phyloP scores from a whole-genome alignment of 1,284 basidiomycete genomes.

The Apiotrichum akiyoshidainum region DNA sequence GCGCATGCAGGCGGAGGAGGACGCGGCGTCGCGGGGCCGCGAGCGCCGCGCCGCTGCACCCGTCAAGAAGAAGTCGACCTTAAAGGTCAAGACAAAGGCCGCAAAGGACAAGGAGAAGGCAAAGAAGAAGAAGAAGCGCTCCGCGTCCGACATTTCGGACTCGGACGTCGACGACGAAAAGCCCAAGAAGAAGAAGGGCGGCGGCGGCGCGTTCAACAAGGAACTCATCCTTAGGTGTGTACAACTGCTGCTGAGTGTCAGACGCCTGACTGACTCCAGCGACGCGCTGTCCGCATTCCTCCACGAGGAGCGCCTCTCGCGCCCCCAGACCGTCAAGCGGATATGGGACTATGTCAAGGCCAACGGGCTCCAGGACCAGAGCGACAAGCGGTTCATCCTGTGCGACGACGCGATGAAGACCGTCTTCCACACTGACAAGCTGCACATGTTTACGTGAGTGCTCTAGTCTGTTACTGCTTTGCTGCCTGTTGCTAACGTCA shows the following conservation, averaged over 20 bases:
- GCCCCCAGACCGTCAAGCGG: constrained; percentile 55
- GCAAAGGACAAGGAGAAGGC: constrained; percentile 22
- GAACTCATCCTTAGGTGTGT: constrained; percentile 48
- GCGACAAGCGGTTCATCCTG: constrained; percentile 53
- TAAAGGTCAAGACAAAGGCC: too few relatives aligned
- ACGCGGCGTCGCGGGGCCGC: constrained; percentile 20
- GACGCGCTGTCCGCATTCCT: constrained; percentile 39
- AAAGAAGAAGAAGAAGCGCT: constrained; percentile 21
- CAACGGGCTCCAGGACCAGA: constrained; percentile 54
- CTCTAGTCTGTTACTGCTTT: background rate
- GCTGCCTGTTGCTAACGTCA: constrained; percentile 9
- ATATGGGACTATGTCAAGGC: constrained; percentile 58
- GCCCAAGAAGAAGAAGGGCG: constrained; percentile 31
- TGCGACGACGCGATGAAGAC: constrained; percentile 53
- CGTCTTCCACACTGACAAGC: constrained; percentile 52
- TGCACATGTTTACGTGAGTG: constrained; percentile 53
- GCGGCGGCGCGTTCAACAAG: constrained; percentile 50
- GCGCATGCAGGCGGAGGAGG: constrained; percentile 35
- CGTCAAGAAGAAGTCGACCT: constrained; percentile 32
- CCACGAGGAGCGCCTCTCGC: constrained; percentile 43
- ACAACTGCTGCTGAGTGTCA: background rate
- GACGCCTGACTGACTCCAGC: constrained; percentile 18
- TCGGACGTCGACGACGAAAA: constrained; percentile 19
- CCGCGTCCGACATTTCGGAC: constrained; percentile 25
- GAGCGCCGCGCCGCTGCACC: constrained; percentile 18